Base-by-base conservation (phyloP, 2,329 filamentous ascomycete genomes). In the Apiospora koreana region DNA sequence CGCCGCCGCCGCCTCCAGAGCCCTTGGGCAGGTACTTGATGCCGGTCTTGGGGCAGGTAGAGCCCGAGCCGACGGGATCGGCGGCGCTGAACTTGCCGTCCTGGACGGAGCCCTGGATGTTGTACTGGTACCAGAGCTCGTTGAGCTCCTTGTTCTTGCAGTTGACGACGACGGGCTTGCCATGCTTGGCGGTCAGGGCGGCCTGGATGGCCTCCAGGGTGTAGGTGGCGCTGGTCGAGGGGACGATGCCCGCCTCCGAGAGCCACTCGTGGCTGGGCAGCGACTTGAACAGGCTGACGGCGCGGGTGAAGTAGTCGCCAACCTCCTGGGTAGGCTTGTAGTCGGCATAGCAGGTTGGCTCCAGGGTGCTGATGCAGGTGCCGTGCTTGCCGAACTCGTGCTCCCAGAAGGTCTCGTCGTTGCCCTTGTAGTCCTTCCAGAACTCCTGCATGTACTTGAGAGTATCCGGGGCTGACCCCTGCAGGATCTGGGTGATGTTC, bases 341-440 rank as follows among this genome's bases (percentile, higher is more conserved):
- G 75, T 83, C 78, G 4, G 81, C 80, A 81, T 93, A 94, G 83
- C 92, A 94, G 23, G 81, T 79, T 0, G 92, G 87, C 65, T 90
- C 84, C 12, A 94, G 84, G 0, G 92, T 94, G 75, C 85, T 89
- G 73, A 94, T 88, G 81, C 92, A 94, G n/a, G 85, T 87, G 69
- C 92, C 93, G 78, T 94, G 92, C 79, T 93, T 94, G 73, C 84
- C 83, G 89, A 90, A 94, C 80, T 94, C 92, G 79, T 94, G 91
- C 77, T 91, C 83, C 92, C 92, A 94, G 74, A 94, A 88, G 14
- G 81, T 81, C 75, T 91, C 87, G 73, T 92, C 88, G 54, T 89
- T 81, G 69, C 91, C 91, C 66, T 86, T 78, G 79, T 90, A 88
- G 76, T 91, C 89, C 78, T 93, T 91, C 92, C 92, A 94, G 82